These are phyloP conservation scores for Dendrothele bispora DNA, from an alignment of 768 basidiomycete genomes.

Conservation along the genomic window DNA sequence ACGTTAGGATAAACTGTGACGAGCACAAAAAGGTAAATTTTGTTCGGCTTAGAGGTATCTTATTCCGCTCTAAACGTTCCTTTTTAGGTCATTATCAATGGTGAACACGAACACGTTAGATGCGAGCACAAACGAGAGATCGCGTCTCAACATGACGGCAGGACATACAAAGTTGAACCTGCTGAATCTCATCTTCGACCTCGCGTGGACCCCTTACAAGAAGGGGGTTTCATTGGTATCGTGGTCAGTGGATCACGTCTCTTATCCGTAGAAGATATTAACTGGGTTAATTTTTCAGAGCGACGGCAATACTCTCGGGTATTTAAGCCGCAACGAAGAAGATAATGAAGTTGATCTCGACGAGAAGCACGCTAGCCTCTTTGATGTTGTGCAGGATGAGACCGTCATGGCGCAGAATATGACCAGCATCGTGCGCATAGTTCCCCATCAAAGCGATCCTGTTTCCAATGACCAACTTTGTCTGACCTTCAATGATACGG, in stretches of 20 bases:
- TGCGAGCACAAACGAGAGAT: neutral
- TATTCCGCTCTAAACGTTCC: too few species aligned
- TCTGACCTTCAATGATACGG: constrained; percentile 1
- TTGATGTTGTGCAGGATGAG: neutral
- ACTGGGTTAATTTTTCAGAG: neutral
- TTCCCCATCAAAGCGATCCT: neutral
- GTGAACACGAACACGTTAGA: too few species aligned
- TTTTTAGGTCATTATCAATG: too few species aligned
- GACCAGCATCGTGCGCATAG: neutral
- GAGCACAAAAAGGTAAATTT: too few species aligned
- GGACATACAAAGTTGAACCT: neutral
- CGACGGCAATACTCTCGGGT: constrained; percentile 3
- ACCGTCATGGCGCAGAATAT: neutral
- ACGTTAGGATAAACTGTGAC: too few species aligned
- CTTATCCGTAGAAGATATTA: neutral
- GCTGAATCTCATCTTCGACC: neutral
- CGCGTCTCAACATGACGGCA: neutral
- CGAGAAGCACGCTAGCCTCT: constrained; percentile 1
- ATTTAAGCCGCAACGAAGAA: neutral
- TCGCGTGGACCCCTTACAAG: too few species aligned
- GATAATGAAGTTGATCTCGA: neutral
- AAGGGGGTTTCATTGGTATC: constrained; percentile 4
- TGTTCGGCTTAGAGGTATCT: too few species aligned
- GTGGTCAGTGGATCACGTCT: neutral
- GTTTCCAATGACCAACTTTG: neutral